Evolutionary conservation across 1,284 basidiomycete genomes (phyloP).

Genomic region (Thecaphora thlaspeos): DNA sequence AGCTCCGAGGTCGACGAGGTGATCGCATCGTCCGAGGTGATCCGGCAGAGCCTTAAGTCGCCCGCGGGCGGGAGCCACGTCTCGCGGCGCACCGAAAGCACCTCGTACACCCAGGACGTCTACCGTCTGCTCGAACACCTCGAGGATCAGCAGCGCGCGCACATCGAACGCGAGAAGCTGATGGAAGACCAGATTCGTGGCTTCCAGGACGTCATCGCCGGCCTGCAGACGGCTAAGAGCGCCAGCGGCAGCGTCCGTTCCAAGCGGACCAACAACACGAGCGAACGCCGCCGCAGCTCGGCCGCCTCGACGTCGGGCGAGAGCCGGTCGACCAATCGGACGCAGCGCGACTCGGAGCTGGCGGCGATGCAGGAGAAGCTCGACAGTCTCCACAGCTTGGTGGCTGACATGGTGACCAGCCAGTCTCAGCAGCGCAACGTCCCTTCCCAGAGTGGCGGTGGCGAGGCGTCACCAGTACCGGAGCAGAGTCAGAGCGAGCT

Average conservation of each 20-base stretch:
- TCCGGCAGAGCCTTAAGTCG: constrained; percentile 5
- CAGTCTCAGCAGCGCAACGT: constrained; percentile 1
- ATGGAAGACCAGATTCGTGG: constrained; percentile 37
- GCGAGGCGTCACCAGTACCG: background rate
- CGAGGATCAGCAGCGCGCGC: constrained; percentile 36
- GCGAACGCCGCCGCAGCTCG: constrained; percentile 2
- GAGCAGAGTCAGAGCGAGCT: constrained; percentile 5
- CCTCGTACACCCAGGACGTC: constrained; percentile 27
- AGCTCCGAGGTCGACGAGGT: constrained; percentile 12
- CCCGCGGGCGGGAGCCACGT: constrained; percentile 12
- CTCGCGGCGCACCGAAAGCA: constrained; percentile 31
- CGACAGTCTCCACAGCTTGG: constrained; percentile 40
- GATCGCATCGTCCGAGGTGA: constrained; percentile 4
- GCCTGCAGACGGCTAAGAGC: constrained; percentile 28
- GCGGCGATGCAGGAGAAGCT: constrained; percentile 46
- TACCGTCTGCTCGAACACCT: constrained; percentile 35
- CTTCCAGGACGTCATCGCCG: constrained; percentile 37
- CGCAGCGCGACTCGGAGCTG: constrained; percentile 24
- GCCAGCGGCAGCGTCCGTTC: constrained; percentile 13
- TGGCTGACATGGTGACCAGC: constrained; percentile 28
- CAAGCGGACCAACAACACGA: constrained; percentile 1
- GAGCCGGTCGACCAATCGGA: constrained; percentile 10
- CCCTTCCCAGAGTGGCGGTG: background rate
- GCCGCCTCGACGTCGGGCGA: constrained; percentile 11
- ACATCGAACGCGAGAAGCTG: constrained; percentile 23